Percentiles rank a stretch among this genome's conserved stretches.
Evolutionary conservation across 2,329 filamentous ascomycete genomes (phyloP).

Genomic region (Tothia fuscella): DNA sequence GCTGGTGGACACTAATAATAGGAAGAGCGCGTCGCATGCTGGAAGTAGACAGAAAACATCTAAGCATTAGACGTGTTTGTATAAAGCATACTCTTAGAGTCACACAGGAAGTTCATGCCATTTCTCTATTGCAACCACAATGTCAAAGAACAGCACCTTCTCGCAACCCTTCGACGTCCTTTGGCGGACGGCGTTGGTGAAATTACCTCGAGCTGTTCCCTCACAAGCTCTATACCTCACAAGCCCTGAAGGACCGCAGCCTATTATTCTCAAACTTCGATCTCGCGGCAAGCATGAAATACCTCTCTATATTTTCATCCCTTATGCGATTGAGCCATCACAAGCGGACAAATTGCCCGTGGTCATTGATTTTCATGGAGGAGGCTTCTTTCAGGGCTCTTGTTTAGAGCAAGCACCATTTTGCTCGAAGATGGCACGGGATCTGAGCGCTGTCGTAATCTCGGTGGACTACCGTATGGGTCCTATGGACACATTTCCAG

Average conservation of each 20-base stretch:
- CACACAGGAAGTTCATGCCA: no score
- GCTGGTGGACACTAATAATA: no score
- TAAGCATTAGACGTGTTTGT: no score
- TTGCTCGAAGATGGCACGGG: slow-evolving; percentile 32
- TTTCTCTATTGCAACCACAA: no score
- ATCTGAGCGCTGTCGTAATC: slow-evolving; percentile 31
- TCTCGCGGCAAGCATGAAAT: slow-evolving; percentile 27
- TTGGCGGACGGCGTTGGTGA: slow-evolving; percentile 27
- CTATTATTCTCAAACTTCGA: slow-evolving; percentile 29
- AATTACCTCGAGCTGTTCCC: slow-evolving; percentile 26
- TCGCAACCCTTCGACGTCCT: slow-evolving; percentile 24
- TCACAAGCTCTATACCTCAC: slow-evolving; percentile 26
- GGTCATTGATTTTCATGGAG: slow-evolving; percentile 32
- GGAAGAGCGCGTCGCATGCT: no score
- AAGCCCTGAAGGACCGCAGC: slow-evolving; percentile 29
- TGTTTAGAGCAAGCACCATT: slow-evolving; percentile 35
- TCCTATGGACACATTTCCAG: slow-evolving; percentile 34
- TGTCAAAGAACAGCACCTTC: no score
- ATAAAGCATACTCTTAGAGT: no score
- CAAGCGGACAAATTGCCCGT: slow-evolving; percentile 20
- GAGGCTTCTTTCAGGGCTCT: slow-evolving; percentile 32
- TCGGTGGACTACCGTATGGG: slow-evolving; percentile 38
- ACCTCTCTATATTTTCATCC: slow-evolving; percentile 30
- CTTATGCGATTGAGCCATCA: slow-evolving; percentile 20
- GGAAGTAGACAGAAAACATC: no score